Evolutionary conservation across 768 basidiomycete species (phyloP).

Genomic region (Tubosaeta sp.): DNA sequence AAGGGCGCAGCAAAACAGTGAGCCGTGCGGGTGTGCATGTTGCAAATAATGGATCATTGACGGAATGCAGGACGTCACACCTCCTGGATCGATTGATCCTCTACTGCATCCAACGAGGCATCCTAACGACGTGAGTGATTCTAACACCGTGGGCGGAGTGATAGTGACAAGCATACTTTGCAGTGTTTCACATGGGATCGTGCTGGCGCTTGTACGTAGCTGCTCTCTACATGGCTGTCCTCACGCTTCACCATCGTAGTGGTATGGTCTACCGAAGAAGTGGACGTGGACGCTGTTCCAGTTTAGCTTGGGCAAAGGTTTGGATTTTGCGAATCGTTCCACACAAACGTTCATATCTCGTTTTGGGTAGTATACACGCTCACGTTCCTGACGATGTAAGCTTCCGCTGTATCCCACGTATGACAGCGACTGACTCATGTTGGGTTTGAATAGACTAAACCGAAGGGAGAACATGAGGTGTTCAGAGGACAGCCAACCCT

Average conservation of each 20-base stretch:
- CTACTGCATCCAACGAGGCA: slow-evolving; percentile 13
- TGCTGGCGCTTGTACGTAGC: slow-evolving; percentile 9
- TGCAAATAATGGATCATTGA: background rate
- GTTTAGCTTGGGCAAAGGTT: slow-evolving; percentile 14
- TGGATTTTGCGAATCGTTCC: background rate
- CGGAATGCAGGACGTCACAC: background rate
- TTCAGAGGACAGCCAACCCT: background rate
- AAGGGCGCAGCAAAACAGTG: slow-evolving; percentile 5
- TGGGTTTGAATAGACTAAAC: slow-evolving; percentile 5
- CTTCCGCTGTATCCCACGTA: background rate
- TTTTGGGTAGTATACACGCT: slow-evolving; percentile 10
- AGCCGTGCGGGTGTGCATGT: background rate
- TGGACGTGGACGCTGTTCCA: slow-evolving; percentile 11
- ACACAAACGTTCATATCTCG: background rate
- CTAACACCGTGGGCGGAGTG: background rate
- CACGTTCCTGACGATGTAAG: slow-evolving; percentile 13
- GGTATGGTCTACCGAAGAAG: slow-evolving; percentile 1
- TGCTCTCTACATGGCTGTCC: background rate
- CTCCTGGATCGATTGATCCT: slow-evolving; percentile 6
- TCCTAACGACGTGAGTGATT: slow-evolving; percentile 11
- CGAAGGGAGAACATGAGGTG: slow-evolving; percentile 6
- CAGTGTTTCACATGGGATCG: slow-evolving; percentile 6
- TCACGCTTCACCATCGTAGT: background rate
- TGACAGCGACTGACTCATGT: background rate
- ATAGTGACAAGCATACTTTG: background rate